Evolutionary conservation across 1,284 basidiomycete species (phyloP), one percentile per base, ranked within the genome.

Genomic region (Rhodotorula sp.): DNA sequence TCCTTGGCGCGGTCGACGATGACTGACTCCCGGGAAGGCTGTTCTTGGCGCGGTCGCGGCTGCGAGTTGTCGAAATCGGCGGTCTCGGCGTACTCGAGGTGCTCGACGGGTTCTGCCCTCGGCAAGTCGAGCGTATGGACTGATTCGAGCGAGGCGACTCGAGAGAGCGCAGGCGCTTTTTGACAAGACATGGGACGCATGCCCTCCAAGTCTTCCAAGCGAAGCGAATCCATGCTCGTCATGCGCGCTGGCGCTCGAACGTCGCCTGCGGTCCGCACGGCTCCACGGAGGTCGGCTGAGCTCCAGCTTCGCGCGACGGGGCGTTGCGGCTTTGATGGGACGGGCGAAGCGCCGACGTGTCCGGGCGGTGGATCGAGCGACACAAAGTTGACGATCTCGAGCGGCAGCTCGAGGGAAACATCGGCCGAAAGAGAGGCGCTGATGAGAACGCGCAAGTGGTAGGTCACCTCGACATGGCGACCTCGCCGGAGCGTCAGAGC

Each of bases 391-490:
- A 92, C 84, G 78, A 93, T 87, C 18, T 86, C 84, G 71, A 93
- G 82, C 0, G 92, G 92, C 18, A 93, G 81, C 47, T 86, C 86
- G 58, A 89, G 88, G 56, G 86, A 85, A 34, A 90, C 82, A 70
- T 90, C 88, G 5, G 89, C 84, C 3, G 86, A 85, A 63, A 93
- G 84, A 3, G 87, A 84, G 23, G 88, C 88, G 76, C 87, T 87
- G 62, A 92, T 82, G 2, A 87, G 87, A 34, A 94, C 87, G 65
- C 88, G 88, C 72, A 97, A 83, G 7, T 84, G 84, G 79, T 95
- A 93, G 65, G 87, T 85, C 56, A 97, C 88, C 80, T 95, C 92
- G 52, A 97, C 81, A 21, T 95, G 85, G 51, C 88, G 85, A 47
- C 89, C 88, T 48, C 90, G 87, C n/a, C 86, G 79, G 54, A 96